Conservation (phyloP, 805 yeast genomes). For the Candida silvicultrix region DNA sequence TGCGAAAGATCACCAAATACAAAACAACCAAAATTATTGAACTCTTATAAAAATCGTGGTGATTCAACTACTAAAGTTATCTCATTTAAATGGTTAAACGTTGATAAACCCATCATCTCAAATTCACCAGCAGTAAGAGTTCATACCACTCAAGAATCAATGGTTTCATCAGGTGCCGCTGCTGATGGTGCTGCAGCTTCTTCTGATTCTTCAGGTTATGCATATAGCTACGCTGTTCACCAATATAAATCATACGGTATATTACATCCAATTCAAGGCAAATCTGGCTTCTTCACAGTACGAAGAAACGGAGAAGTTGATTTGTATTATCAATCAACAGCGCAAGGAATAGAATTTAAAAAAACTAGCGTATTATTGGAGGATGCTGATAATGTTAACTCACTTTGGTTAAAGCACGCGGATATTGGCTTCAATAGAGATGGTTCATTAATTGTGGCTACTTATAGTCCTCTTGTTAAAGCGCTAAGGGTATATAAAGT, state of each 20-base stretch:
- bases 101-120: slow-evolving; percentile 60
- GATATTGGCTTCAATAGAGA: slow-evolving; percentile 48
- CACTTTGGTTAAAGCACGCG: slow-evolving; percentile 26
- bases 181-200: background rate
- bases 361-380: slow-evolving; percentile 29
- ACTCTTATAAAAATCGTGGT: slow-evolving; percentile 40
- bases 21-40: slow-evolving; percentile 23
- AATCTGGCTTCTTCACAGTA: slow-evolving; percentile 65
- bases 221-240: slow-evolving; percentile 49
- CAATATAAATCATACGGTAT: slow-evolving; percentile 57
- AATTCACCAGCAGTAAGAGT: slow-evolving; percentile 50
- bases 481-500: slow-evolving; percentile 36
- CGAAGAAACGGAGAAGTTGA: slow-evolving; percentile 56
- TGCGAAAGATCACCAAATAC: slow-evolving; percentile 22
- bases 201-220: slow-evolving; percentile 4
- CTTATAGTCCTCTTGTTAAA: slow-evolving; percentile 30
- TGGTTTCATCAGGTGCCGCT: slow-evolving; percentile 4
- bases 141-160: slow-evolving; percentile 7
- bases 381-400: slow-evolving; percentile 14
- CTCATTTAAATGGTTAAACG: slow-evolving; percentile 66
- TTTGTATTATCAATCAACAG: slow-evolving; percentile 55
- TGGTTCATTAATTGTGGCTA: slow-evolving; percentile 37
- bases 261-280: slow-evolving; percentile 60
- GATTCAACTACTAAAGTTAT: slow-evolving; percentile 32
- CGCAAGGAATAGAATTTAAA: slow-evolving; percentile 52